Evolutionary conservation across 108 stramenopile species (phyloP).

Genomic region (Poteriospumella lacustris): DNA sequence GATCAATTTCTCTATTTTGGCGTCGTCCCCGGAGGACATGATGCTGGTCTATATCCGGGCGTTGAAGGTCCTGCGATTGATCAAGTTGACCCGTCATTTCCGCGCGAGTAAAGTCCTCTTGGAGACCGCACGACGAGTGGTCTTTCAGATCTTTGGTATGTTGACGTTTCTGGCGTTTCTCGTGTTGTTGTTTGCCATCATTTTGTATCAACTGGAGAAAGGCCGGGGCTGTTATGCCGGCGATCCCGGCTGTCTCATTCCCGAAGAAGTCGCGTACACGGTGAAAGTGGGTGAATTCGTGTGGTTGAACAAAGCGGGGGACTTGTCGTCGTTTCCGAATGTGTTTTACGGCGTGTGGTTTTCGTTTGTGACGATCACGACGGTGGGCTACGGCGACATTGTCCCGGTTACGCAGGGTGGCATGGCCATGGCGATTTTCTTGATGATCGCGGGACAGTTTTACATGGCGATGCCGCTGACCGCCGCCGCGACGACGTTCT

Average conservation of each 20-base stretch:
- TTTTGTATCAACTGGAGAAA: not conserved
- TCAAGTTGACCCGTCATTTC: conserved; percentile 13
- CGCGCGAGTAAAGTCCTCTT: not conserved
- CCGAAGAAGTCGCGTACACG: not conserved
- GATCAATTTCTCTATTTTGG: not conserved
- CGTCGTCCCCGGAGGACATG: not conserved
- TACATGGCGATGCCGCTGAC: not conserved
- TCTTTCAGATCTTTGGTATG: not conserved
- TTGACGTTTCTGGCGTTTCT: not conserved
- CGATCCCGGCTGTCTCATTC: not conserved
- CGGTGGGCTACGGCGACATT: conserved; percentile 38
- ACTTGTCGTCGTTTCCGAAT: not conserved
- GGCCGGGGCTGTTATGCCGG: not conserved
- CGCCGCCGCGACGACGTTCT: not conserved
- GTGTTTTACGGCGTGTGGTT: conserved; percentile 2
- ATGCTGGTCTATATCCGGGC: not conserved
- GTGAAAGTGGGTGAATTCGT: not conserved
- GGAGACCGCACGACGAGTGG: not conserved
- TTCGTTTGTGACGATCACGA: conserved; percentile 21
- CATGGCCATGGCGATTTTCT: not conserved
- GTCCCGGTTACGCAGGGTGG: not conserved
- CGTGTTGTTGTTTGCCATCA: not conserved
- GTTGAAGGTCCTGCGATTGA: not conserved
- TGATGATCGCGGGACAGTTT: not conserved
- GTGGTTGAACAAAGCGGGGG: not conserved